phyloP scores from a whole-genome alignment of 345 rosid species.

The Cardamine resedifolia region DNA sequence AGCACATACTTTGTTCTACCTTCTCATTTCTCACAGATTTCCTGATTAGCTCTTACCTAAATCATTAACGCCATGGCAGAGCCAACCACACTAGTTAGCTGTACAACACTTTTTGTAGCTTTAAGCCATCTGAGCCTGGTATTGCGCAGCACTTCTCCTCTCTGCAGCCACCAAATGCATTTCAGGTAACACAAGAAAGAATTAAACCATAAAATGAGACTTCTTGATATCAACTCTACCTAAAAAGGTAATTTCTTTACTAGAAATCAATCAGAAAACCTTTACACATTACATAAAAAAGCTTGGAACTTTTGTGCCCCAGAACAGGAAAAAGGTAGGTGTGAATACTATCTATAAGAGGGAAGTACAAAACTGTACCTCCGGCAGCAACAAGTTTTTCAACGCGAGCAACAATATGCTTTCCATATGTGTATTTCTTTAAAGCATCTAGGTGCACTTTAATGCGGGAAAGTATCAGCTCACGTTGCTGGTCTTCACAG shows the following conservation, averaged over 20 bases:
- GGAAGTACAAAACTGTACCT: conserved; percentile 46
- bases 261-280: not conserved
- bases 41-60: conserved; percentile 38
- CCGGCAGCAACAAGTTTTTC: conserved; percentile 97
- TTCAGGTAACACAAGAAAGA: too few relatives aligned
- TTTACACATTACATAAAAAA: too few relatives aligned
- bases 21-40: too few relatives aligned
- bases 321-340: too few relatives aligned
- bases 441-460: conserved; percentile 85
- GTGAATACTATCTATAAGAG: not conserved
- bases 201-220: too few relatives aligned
- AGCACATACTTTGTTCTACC: too few relatives aligned
- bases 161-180: conserved; percentile 9
- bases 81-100: conserved; percentile 29
- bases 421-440: conserved; percentile 94
- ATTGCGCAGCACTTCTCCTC: conserved; percentile 34
- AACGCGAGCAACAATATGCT: conserved; percentile 95
- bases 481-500: conserved; percentile 88
- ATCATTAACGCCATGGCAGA: conserved; percentile 38
- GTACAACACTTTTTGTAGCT: conserved; percentile 20
- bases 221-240: too few relatives aligned
- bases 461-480: conserved; percentile 75
- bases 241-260: too few relatives aligned
- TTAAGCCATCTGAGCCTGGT: conserved; percentile 27
- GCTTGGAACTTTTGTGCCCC: too few relatives aligned